These are phyloP conservation scores for Nothopassalora personata DNA, from an alignment of 2,329 filamentous ascomycete genomes.

Conservation along the genomic window DNA sequence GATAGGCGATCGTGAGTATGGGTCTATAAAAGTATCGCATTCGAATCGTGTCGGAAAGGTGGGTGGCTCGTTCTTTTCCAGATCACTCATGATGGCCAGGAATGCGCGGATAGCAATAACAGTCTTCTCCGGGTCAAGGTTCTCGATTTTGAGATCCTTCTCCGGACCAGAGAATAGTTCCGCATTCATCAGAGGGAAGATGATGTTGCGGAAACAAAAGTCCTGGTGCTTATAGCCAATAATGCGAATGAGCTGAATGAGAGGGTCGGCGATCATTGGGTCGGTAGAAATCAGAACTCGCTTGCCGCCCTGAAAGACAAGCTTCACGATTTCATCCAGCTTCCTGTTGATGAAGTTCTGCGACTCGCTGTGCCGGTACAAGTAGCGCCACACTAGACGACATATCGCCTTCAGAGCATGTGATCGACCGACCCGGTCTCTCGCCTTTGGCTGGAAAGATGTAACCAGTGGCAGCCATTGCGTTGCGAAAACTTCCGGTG, in stretches of 20 bases:
- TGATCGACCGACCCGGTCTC: slow-evolving; percentile 72
- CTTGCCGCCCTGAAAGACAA: slow-evolving; percentile 76
- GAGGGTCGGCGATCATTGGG: slow-evolving; percentile 73
- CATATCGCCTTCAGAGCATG: slow-evolving; percentile 85
- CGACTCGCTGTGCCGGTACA: slow-evolving; percentile 72
- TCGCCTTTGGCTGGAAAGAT: slow-evolving; percentile 72
- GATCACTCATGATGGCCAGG: slow-evolving; percentile 83
- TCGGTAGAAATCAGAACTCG: slow-evolving; percentile 79
- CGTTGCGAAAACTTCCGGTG: slow-evolving; percentile 71
- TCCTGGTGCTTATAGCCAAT: slow-evolving; percentile 93
- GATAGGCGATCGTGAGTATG: slow-evolving; percentile 33
- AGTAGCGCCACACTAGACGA: slow-evolving; percentile 86
- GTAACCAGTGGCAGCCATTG: slow-evolving; percentile 84
- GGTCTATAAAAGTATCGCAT: slow-evolving; percentile 41
- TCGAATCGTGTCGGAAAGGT: slow-evolving; percentile 71
- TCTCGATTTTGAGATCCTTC: slow-evolving; percentile 79
- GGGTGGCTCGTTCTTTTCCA: slow-evolving; percentile 79
- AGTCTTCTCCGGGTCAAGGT: slow-evolving; percentile 91
- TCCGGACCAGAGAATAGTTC: slow-evolving; percentile 63
- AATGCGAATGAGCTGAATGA: slow-evolving; percentile 90
- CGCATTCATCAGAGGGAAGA: slow-evolving; percentile 93
- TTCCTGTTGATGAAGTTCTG: slow-evolving; percentile 65
- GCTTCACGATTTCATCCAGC: slow-evolving; percentile 80
- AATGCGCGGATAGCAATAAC: slow-evolving; percentile 97
- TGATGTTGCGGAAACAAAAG: slow-evolving; percentile 82